Evolutionary conservation across 163 green algal species (phyloP).

Genomic region (Volvox carteri): DNA sequence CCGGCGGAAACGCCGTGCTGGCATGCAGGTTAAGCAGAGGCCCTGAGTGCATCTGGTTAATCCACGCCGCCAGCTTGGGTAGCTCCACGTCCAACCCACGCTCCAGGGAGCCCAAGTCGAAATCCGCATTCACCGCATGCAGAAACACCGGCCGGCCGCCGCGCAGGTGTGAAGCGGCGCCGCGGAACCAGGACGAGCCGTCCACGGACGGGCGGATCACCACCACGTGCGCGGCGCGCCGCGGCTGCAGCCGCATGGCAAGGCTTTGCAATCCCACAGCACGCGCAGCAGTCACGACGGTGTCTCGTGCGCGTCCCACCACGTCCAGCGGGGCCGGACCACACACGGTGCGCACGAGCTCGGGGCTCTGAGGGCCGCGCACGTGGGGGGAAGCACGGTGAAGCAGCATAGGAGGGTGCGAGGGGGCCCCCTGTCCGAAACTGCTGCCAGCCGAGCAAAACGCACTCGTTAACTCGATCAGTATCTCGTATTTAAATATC

Average conservation of each 20-base stretch:
- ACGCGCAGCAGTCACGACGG: not conserved
- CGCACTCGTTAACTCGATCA: too few species aligned
- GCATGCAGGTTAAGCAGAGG: conserved; percentile 6
- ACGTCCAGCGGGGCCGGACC: not conserved
- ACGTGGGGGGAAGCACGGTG: too few species aligned
- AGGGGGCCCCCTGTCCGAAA: too few species aligned
- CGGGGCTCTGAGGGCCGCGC: conserved; percentile 10
- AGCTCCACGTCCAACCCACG: not conserved
- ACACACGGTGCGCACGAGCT: conserved; percentile 14
- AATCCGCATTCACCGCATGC: conserved; percentile 29
- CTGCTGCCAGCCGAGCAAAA: too few species aligned
- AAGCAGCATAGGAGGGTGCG: not conserved
- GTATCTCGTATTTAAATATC: too few species aligned
- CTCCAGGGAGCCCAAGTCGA: conserved; percentile 4
- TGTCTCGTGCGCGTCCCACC: not conserved
- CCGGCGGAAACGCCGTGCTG: not conserved
- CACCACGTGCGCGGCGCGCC: not conserved
- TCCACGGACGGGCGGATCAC: conserved; percentile 10
- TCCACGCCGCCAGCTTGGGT: conserved; percentile 15
- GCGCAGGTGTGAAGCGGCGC: not conserved
- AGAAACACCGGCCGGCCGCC: conserved; percentile 21
- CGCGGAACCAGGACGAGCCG: conserved; percentile 29
- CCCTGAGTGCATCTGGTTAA: conserved; percentile 18
- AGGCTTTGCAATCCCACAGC: not conserved
- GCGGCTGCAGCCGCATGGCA: not conserved